These are phyloP conservation scores for Hypoxylon sp. DNA, from an alignment of 2,329 filamentous ascomycete species.

Conservation along the genomic window DNA sequence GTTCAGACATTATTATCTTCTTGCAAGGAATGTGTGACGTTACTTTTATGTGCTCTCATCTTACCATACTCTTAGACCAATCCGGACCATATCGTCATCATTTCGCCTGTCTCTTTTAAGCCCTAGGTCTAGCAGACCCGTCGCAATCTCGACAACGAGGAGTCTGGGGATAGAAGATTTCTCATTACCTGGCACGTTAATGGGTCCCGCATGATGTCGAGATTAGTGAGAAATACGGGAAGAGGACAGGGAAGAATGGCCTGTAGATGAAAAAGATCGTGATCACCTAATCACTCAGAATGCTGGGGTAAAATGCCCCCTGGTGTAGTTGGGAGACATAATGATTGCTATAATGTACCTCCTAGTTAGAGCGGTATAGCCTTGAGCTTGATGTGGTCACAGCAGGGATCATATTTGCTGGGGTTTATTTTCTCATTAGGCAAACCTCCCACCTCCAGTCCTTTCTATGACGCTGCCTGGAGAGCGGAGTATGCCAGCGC, in stretches of 20 bases:
- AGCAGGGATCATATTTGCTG: constrained; percentile 50
- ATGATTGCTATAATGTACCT: constrained; percentile 55
- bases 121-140: constrained; percentile 51
- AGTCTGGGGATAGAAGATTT: constrained; percentile 42
- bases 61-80: not conserved
- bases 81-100: not conserved
- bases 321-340: constrained; percentile 50
- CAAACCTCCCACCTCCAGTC: constrained; percentile 45
- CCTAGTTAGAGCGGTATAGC: constrained; percentile 48
- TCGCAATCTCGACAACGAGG: constrained; percentile 51
- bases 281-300: too few species aligned
- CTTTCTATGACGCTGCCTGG: constrained; percentile 51
- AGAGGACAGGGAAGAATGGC: too few species aligned
- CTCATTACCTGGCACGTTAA: constrained; percentile 44
- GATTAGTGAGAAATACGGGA: too few species aligned
- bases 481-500: constrained; percentile 45
- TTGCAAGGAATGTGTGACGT: too few species aligned
- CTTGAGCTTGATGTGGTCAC: constrained; percentile 50
- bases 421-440: not conserved
- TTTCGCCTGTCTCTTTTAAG: constrained; percentile 29
- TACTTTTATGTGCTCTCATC: too few species aligned
- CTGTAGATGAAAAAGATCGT: too few species aligned
- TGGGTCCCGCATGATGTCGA: constrained; percentile 48
- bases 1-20: too few species aligned
- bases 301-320: too few species aligned